Evolutionary conservation across 768 basidiomycete genomes (phyloP).

Genomic region (Russula ochroleuca): DNA sequence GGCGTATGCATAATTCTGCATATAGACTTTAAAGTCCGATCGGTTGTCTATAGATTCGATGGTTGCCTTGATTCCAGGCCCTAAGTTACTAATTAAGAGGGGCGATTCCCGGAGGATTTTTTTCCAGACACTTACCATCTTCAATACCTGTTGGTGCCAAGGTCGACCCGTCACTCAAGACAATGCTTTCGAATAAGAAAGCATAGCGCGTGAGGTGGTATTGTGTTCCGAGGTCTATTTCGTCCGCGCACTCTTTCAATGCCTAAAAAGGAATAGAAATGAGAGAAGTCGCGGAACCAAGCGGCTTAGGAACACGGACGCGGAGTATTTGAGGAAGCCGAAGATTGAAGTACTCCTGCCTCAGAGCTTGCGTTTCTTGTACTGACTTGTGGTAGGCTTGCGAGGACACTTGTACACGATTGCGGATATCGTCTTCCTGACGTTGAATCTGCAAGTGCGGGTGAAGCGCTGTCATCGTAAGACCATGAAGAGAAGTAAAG

Average conservation of each 20-base stretch:
- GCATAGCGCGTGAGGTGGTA: slow-evolving; percentile 95
- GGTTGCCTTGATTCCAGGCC: slow-evolving; percentile 75
- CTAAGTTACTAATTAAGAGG: slow-evolving; percentile 33
- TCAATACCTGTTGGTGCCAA: slow-evolving; percentile 62
- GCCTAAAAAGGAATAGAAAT: slow-evolving; percentile 43
- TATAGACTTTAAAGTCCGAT: slow-evolving; percentile 90
- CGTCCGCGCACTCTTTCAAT: slow-evolving; percentile 92
- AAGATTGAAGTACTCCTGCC: slow-evolving; percentile 98
- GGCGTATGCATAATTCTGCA: slow-evolving; percentile 96
- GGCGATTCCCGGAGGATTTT: not conserved
- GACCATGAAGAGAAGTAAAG: slow-evolving; percentile 13
- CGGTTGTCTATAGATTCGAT: slow-evolving; percentile 93
- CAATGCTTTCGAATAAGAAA: slow-evolving; percentile 87
- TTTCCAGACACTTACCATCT: slow-evolving; percentile 46
- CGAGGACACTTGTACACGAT: slow-evolving; percentile 77
- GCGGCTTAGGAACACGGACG: slow-evolving; percentile 48
- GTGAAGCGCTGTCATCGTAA: slow-evolving; percentile 10
- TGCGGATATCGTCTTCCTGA: slow-evolving; percentile 92
- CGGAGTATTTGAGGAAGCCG: slow-evolving; percentile 91
- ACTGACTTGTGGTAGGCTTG: slow-evolving; percentile 90
- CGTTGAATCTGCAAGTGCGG: slow-evolving; percentile 59
- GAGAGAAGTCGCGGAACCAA: not conserved
- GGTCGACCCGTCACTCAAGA: slow-evolving; percentile 83
- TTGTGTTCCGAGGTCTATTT: slow-evolving; percentile 96
- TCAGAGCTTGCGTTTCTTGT: slow-evolving; percentile 79